Evolutionary conservation across 75 land plant genomes (phyloP), one percentile per base, ranked within the genome.

Genomic region (Selaginella tamariscina): DNA sequence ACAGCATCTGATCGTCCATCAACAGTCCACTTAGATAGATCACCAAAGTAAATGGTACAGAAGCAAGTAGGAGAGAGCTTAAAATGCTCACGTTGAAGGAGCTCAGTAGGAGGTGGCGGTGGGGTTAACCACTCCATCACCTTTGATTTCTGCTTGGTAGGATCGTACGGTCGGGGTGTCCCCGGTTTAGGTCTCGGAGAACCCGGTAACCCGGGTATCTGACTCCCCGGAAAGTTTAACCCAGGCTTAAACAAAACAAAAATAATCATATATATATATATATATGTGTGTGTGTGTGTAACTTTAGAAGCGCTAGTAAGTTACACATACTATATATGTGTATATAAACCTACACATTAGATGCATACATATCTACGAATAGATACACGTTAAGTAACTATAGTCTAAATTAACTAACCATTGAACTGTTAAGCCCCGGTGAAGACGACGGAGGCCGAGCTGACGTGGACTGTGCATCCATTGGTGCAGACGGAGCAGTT

Each of bases 1-100:
- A 74, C 67, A 33, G 76, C 76, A 23, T 74, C 76, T 24, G 76
- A 30, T 72, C 59, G 21, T 1, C 72, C 72, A 32, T 74, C 76
- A 27, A 56, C 56, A 15, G 0, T 28, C 76, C 76, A 74, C 65
- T 69, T 27, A n/a, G 76, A 66, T 26, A 74, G 57, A 56, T 74
- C 76, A 13, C 76, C 76, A 15, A 39, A 39, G 49, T 39, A 39
- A 5, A 39, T 39, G 15, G 49, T 39, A 15, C 49, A 39, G 15
- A 15, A 5, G 15, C 49, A 39, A 5, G 49, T 39, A 5, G 49
- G 49, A 15, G 49, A 39, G 49, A 39, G 49, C 49, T 15, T 5
- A 15, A 39, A 39, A 15, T 39, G 49, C 49, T 39, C 49, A 15
- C 49, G 49, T 15, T 39, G 49, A 15, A 39, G 49, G 15, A 39